Percentiles rank a stretch among this genome's conserved stretches.
Conservation (phyloP, 2,329 filamentous ascomycete genomes). For the Sporothrix brasiliensis region DNA sequence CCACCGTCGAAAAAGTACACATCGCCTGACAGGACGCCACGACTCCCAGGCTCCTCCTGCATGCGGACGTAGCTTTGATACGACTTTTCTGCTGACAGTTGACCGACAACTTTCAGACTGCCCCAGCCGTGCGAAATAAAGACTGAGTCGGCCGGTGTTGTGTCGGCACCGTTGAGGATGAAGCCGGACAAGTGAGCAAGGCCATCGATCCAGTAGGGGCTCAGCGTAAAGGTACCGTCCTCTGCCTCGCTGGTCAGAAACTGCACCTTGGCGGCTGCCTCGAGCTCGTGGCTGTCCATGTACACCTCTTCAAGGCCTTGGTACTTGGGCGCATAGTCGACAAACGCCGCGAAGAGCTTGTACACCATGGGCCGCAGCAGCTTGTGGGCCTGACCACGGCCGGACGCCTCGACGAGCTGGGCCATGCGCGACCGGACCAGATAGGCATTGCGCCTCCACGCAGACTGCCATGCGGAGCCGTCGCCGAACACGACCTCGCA, state of each 20-base stretch:
- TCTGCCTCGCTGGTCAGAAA: constrained; percentile 54
- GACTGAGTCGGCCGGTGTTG: constrained; percentile 55
- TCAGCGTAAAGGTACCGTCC: constrained; percentile 55
- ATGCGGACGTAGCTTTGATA: constrained; percentile 63
- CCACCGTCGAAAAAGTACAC: constrained; percentile 59
- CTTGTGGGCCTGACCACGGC: constrained; percentile 63
- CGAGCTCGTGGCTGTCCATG: constrained; percentile 51
- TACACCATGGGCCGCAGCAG: constrained; percentile 74
- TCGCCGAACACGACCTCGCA: constrained; percentile 10
- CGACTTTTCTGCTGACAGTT: constrained; percentile 49
- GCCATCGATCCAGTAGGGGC: constrained; percentile 63
- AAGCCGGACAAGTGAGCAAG: constrained; percentile 63
- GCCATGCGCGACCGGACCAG: constrained; percentile 67
- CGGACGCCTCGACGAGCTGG: constrained; percentile 63
- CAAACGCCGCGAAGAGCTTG: constrained; percentile 64
- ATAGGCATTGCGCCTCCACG: constrained; percentile 48
- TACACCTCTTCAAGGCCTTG: constrained; percentile 63
- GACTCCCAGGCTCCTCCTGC: constrained; percentile 54
- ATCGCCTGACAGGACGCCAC: constrained; percentile 58
- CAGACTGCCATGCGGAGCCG: background rate
- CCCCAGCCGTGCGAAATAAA: constrained; percentile 65
- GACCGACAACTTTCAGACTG: constrained; percentile 55
- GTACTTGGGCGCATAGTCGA: constrained; percentile 59
- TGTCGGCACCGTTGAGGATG: constrained; percentile 62
- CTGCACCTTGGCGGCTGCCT: constrained; percentile 49